Conservation (phyloP, 495 filamentous ascomycete species). For the Aspergillus hancockii region DNA sequence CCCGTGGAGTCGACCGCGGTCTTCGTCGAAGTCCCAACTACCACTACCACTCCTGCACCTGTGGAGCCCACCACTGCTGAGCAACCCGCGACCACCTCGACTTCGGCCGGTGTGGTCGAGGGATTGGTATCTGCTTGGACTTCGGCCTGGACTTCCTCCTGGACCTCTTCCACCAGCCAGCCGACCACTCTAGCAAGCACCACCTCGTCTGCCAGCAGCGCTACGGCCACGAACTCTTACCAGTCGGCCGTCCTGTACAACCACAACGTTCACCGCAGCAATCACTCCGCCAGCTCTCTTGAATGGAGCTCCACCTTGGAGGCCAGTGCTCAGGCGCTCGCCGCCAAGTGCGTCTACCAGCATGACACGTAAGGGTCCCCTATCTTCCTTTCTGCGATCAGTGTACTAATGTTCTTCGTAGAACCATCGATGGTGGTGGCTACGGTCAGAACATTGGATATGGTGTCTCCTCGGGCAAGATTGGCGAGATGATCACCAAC, state of each 20-base stretch:
- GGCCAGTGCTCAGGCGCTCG: constrained; percentile 55
- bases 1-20: neutral
- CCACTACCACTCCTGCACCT: neutral
- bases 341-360: constrained; percentile 63
- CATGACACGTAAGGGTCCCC: constrained; percentile 70
- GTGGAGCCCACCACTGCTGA: constrained; percentile 17
- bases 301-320: constrained; percentile 64
- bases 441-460: constrained; percentile 88
- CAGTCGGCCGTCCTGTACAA: constrained; percentile 55
- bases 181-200: constrained; percentile 33
- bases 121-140: constrained; percentile 10
- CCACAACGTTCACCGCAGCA: constrained; percentile 86
- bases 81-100: constrained; percentile 8
- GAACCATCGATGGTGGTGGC: constrained; percentile 54
- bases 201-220: constrained; percentile 24
- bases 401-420: constrained; percentile 19
- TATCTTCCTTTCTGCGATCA: neutral
- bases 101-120: neutral
- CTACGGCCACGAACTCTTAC: constrained; percentile 39
- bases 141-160: constrained; percentile 24
- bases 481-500: constrained; percentile 68
- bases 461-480: constrained; percentile 42
- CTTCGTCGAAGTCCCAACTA: neutral
- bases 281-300: constrained; percentile 70
- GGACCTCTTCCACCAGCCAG: constrained; percentile 14